Percentiles rank a stretch among this genome's conserved stretches.
Conservation (phyloP, 371 early-diverging fungal species). For the Mucor velutinosus region DNA sequence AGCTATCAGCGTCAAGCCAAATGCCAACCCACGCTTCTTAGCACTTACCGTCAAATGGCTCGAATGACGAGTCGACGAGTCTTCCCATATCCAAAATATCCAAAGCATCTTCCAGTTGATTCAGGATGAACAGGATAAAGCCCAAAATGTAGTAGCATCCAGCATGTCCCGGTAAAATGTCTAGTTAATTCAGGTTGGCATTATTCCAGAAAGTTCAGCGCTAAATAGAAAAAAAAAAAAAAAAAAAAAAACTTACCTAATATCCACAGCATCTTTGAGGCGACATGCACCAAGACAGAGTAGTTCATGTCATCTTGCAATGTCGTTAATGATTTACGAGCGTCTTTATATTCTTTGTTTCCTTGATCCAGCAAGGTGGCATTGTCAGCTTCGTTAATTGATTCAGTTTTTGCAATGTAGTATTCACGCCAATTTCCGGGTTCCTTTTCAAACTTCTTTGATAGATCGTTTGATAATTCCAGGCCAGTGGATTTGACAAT, state of each 20-base stretch:
- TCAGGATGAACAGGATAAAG: constrained; percentile 54
- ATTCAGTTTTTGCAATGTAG: constrained; percentile 37
- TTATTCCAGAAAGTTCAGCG: not conserved
- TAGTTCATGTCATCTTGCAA: constrained; percentile 51
- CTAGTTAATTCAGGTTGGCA: constrained; percentile 19
- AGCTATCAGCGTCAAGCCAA: no score
- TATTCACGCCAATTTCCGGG: constrained; percentile 51
- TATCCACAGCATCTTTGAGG: constrained; percentile 57
- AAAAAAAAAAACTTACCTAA: constrained; percentile 36
- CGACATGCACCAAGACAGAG: constrained; percentile 44
- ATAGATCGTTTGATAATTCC: constrained; percentile 44
- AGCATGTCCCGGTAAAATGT: constrained; percentile 56
- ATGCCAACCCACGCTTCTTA: not conserved
- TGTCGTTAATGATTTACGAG: constrained; percentile 43
- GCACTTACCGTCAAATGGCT: constrained; percentile 50
- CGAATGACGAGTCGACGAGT: constrained; percentile 51
- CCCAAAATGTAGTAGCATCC: constrained; percentile 62
- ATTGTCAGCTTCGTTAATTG: constrained; percentile 34
- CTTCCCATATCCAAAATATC: constrained; percentile 54
- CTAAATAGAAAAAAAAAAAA: not conserved
- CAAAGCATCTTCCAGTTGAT: constrained; percentile 53
- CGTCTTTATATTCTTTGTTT: constrained; percentile 46
- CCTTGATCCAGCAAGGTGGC: constrained; percentile 43
- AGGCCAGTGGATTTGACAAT: constrained; percentile 49
- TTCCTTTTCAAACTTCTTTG: constrained; percentile 40